Evolutionary conservation across 148 eudicot species (phyloP).

Genomic region (Fallopia convolvulus): DNA sequence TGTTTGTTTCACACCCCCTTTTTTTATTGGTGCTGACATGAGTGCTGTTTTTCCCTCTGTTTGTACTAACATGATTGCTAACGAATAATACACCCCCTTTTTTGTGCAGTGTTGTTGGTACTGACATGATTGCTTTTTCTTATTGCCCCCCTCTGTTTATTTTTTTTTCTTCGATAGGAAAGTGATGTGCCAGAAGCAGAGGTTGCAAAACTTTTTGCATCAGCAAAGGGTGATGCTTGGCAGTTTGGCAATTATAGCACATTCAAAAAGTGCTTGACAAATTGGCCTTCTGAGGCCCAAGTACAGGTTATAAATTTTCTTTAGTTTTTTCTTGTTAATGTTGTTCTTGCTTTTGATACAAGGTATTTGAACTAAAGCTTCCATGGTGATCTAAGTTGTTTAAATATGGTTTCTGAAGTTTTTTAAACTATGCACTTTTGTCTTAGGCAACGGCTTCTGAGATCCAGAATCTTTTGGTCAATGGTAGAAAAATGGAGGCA

Average conservation of each 20-base stretch:
- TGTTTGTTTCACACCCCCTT: too few species aligned
- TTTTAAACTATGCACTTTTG: conserved; percentile 3
- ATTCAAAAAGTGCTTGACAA: conserved; percentile 24
- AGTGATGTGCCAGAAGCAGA: conserved; percentile 39
- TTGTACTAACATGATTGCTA: not conserved
- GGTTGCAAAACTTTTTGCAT: conserved; percentile 43
- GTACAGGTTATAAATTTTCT: conserved; percentile 25
- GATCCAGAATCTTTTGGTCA: conserved; percentile 37
- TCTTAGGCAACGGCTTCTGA: conserved; percentile 33
- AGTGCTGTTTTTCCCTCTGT: not conserved
- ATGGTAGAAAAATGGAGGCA: conserved; percentile 42
- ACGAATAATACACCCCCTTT: too few species aligned
- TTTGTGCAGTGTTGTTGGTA: not conserved
- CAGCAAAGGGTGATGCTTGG: conserved; percentile 20
- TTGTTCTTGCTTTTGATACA: not conserved
- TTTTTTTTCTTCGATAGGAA: conserved; percentile 20
- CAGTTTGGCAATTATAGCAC: conserved; percentile 20
- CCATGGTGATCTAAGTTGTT: not conserved
- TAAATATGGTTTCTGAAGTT: not conserved
- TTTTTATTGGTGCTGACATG: not conserved
- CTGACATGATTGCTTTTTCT: not conserved
- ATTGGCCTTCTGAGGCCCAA: conserved; percentile 34
- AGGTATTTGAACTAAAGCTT: not conserved
- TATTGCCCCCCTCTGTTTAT: not conserved
- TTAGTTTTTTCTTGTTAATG: not conserved